Percentiles rank a stretch among this genome's conserved stretches.
Evolutionary conservation across 78 protist genomes (phyloP).

Genomic region (Mastigamoeba balamuthi): DNA sequence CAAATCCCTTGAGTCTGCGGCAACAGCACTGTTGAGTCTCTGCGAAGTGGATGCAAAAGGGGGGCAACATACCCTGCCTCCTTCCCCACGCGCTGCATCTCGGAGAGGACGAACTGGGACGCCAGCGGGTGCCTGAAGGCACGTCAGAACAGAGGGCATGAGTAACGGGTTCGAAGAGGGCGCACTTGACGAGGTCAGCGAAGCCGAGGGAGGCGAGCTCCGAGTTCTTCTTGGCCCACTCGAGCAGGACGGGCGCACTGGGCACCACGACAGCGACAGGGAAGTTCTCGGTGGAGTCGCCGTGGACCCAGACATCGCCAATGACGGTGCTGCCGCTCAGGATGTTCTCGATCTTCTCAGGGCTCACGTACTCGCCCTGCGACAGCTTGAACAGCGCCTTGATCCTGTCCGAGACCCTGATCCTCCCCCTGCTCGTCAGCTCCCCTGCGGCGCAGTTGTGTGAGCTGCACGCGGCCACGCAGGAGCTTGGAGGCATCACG

Average conservation of each 20-base stretch:
- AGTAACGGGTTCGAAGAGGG: background rate
- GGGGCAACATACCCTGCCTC: background rate
- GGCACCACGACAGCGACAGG: background rate
- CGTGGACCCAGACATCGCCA: background rate
- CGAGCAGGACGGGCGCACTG: background rate
- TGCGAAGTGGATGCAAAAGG: background rate
- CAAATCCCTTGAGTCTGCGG: too few relatives aligned
- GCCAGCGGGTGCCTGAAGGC: background rate
- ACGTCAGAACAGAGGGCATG: too few relatives aligned
- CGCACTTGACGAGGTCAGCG: background rate
- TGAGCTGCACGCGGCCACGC: background rate
- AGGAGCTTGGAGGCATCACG: background rate
- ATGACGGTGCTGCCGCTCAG: background rate
- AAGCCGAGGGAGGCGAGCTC: background rate
- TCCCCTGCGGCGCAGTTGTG: background rate
- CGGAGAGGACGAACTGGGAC: background rate
- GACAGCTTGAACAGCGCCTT: conserved; percentile 7
- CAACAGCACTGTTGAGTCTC: background rate
- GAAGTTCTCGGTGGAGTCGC: background rate
- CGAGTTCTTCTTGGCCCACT: background rate
- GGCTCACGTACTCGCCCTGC: background rate
- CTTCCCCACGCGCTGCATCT: background rate
- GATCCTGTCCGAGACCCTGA: background rate
- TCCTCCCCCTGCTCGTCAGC: background rate
- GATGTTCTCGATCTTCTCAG: background rate